Evolutionary conservation across 2,329 filamentous ascomycete genomes (phyloP).

Genomic region (Scedosporium apiospermum): DNA sequence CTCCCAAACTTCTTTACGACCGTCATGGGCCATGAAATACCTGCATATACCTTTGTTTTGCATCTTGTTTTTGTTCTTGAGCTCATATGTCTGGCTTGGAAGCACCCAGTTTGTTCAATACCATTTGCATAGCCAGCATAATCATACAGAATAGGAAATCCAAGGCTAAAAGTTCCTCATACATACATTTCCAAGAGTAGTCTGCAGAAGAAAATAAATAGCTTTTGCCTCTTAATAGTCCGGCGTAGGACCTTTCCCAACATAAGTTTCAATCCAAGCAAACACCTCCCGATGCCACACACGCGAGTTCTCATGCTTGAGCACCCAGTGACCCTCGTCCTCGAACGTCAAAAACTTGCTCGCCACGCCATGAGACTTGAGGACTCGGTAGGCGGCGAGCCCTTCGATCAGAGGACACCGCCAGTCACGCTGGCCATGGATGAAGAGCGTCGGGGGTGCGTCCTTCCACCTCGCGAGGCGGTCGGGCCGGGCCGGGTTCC

Average conservation of each 20-base stretch:
- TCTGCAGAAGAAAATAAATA: neutral
- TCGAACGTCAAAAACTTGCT: conserved; percentile 64
- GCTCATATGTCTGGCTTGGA: neutral
- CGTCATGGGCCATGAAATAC: neutral
- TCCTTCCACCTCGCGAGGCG: conserved; percentile 50
- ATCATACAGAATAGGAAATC: neutral
- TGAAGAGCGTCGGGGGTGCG: conserved; percentile 57
- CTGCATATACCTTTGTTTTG: neutral
- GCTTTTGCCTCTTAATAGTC: neutral
- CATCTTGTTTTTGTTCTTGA: neutral
- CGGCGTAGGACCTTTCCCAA: conserved; percentile 1
- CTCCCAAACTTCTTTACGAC: neutral
- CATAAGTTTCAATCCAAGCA: conserved; percentile 54
- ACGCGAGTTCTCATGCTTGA: conserved; percentile 58
- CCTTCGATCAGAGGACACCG: conserved; percentile 41
- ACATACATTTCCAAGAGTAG: neutral
- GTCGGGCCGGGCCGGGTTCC: conserved; percentile 35
- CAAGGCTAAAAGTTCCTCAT: neutral
- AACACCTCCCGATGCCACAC: conserved; percentile 61
- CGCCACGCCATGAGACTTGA: conserved; percentile 58
- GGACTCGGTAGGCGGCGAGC: conserved; percentile 60
- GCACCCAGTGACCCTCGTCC: conserved; percentile 64
- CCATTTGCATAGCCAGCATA: neutral
- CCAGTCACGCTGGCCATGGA: conserved; percentile 64
- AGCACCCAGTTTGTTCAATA: neutral